phyloP scores from a whole-genome alignment of 2,329 filamentous ascomycete genomes.

The Sarocladium strictum region DNA sequence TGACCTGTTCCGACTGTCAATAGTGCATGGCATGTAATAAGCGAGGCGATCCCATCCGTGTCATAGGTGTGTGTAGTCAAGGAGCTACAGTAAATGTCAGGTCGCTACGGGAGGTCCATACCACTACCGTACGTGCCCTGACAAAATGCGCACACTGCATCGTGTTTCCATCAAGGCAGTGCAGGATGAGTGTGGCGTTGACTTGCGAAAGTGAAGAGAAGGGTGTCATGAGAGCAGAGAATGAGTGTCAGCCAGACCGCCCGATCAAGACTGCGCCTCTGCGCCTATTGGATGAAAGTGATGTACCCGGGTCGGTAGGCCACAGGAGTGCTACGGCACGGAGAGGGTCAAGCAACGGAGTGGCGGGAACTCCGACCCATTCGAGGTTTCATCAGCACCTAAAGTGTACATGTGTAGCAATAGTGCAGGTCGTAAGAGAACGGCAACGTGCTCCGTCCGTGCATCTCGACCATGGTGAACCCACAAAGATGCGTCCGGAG shows the following conservation, averaged over 20 bases:
- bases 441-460: no score
- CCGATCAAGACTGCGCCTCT: not conserved
- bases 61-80: no score
- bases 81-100: not conserved
- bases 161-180: not conserved
- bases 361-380: not conserved
- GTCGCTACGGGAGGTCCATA: no score
- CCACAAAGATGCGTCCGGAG: no score
- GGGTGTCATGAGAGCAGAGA: not conserved
- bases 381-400: not conserved
- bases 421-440: no score
- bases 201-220: not conserved
- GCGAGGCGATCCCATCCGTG: not conserved
- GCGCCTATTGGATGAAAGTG: conserved; percentile 1
- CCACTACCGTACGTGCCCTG: not conserved
- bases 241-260: not conserved
- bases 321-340: not conserved
- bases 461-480: no score
- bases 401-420: not conserved
- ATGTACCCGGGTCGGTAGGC: no score
- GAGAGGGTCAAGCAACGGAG: not conserved
- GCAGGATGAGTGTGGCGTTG: not conserved
- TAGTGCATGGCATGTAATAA: not conserved
- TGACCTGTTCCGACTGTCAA: no score
- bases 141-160: not conserved